Evolutionary conservation across 805 yeast species (phyloP).

Genomic region (Candida germanica): DNA sequence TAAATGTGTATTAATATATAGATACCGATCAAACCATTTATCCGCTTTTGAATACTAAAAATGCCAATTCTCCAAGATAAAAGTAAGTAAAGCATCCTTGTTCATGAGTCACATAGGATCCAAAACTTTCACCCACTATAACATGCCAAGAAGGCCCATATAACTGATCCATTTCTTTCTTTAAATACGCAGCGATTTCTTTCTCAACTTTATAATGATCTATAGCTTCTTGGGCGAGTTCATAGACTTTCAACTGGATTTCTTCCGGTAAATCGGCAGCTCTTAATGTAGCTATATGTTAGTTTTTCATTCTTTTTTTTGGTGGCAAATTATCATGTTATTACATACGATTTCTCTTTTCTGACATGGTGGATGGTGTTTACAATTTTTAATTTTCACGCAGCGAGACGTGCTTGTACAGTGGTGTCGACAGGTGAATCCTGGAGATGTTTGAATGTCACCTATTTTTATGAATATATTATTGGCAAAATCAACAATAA

Average conservation of each 20-base stretch:
- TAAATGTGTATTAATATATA: neutral
- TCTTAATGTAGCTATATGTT: constrained; percentile 34
- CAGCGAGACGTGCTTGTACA: too few species aligned
- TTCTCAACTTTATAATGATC: constrained; percentile 45
- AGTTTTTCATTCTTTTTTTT: too few species aligned
- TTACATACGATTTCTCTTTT: constrained; percentile 7
- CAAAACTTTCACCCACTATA: constrained; percentile 75
- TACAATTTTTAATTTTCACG: neutral
- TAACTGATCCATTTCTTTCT: constrained; percentile 61
- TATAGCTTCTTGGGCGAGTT: constrained; percentile 45
- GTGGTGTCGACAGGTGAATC: too few species aligned
- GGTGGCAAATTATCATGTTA: too few species aligned
- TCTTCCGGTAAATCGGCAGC: constrained; percentile 51
- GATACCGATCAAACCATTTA: constrained; percentile 17
- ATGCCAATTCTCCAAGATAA: constrained; percentile 66
- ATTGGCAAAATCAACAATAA: too few species aligned
- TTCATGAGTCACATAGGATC: constrained; percentile 77
- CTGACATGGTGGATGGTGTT: constrained; percentile 5
- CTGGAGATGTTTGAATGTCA: too few species aligned
- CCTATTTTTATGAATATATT: too few species aligned
- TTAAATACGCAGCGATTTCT: constrained; percentile 64
- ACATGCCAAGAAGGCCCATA: constrained; percentile 80
- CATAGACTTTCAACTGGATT: constrained; percentile 48
- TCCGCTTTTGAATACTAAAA: constrained; percentile 67
- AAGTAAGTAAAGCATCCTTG: constrained; percentile 69